Evolutionary conservation across 306 rosid species (phyloP), one percentile per base, ranked within the genome.

Genomic region (Begonia peltatifolia): DNA sequence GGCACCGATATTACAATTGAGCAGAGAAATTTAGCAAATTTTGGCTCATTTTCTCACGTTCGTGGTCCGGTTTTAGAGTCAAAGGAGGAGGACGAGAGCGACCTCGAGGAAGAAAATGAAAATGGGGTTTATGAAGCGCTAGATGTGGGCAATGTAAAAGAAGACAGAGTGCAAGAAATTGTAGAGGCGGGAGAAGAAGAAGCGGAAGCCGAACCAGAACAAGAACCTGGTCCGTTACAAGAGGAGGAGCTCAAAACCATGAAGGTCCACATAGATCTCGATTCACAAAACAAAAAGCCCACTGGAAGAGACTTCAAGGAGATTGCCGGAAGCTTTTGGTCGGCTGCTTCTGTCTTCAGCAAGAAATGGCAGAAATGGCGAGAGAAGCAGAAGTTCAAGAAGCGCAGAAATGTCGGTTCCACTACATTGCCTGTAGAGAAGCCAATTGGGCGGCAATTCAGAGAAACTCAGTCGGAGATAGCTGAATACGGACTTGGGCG

Each of bases 381-480:
- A 55, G 92, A 86, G 66, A 90, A 90, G 62, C 99, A 90, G 86
- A 90, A 90, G 78, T 66, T 78, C 17, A 90, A 90, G 82, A 90
- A 85, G 55, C 82, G 90, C 6, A 68, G 84, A 14, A 83, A 74
- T 41, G 97, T 87, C 42, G 82, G 81, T 12, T 90, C 97, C 1
- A 59, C 83, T 17, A 80, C 94, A 14, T 71, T 90, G 47, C 99
- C 88, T 0, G 99, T 90, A 13, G 99, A 90, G 76, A 90, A 90
- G 63, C 95, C 99, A 5, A 90, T 90, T 11, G 82, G 87, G 10
- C 68, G 94, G 11, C 99, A 90, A 62, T 90, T 90, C 71, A 63
- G 94, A 47, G 99, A 90, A 43, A 90, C 99, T 12, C 99, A 90
- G 86, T 90, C 99, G 20, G 99, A 90, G 77, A 90, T 90, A 63